Evolutionary conservation across 768 basidiomycete genomes (phyloP).

Genomic region (Inosperma sp.): DNA sequence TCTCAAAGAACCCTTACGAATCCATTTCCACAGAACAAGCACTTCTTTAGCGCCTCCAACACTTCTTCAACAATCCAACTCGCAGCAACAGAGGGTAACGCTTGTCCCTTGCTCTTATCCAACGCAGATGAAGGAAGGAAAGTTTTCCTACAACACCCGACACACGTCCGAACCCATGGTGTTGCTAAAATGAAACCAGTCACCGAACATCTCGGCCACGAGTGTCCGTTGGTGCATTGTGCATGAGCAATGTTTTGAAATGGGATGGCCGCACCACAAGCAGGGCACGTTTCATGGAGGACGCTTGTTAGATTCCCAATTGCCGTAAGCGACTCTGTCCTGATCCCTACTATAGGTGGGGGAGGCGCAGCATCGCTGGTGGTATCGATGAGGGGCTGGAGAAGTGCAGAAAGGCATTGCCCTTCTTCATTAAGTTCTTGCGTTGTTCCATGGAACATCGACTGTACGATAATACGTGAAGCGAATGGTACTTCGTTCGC

Average conservation of each 20-base stretch:
- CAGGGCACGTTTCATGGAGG: conserved; percentile 65
- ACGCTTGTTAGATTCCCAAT: conserved; percentile 15
- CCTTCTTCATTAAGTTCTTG: conserved; percentile 37
- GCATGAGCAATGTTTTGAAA: conserved; percentile 57
- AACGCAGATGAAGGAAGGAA: conserved; percentile 54
- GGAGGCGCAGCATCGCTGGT: conserved; percentile 12
- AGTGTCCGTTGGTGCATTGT: conserved; percentile 66
- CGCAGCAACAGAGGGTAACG: conserved; percentile 42
- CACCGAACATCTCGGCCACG: conserved; percentile 78
- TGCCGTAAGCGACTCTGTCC: background rate
- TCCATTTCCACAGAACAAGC: conserved; percentile 64
- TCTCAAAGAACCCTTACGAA: conserved; percentile 52
- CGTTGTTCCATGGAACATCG: conserved; percentile 47
- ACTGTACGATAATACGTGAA: conserved; percentile 55
- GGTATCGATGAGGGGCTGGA: conserved; percentile 22
- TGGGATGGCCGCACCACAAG: conserved; percentile 59
- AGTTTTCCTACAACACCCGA: conserved; percentile 78
- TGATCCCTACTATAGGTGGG: background rate
- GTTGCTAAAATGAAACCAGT: conserved; percentile 81
- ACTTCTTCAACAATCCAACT: conserved; percentile 66
- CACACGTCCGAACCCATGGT: conserved; percentile 70
- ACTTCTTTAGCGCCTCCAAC: conserved; percentile 60
- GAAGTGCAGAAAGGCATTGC: conserved; percentile 25
- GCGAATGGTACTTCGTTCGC: conserved; percentile 64
- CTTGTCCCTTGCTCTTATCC: conserved; percentile 27